Percentiles rank a stretch among this genome's conserved stretches.
These are phyloP conservation scores for Luffa aegyptiaca DNA, from an alignment of 306 rosid species.

Conservation along the genomic window DNA sequence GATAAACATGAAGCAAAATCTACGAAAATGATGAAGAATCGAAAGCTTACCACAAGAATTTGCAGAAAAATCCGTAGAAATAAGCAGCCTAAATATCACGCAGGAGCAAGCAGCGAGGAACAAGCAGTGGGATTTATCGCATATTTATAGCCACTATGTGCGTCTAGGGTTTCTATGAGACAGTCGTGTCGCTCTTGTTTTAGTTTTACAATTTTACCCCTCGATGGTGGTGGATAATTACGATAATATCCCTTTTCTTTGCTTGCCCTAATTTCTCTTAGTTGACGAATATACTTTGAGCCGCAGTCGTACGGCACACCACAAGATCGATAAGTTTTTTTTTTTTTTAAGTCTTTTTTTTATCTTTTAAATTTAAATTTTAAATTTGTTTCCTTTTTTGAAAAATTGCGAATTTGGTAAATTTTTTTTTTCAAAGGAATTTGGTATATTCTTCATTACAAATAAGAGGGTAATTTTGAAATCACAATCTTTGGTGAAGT, in stretches of 20 bases:
- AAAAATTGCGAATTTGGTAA: not conserved
- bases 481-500: too few relatives aligned
- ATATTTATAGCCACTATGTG: constrained; percentile 5
- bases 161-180: constrained; percentile 7
- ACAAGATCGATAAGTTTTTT: not conserved
- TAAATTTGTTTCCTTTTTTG: not conserved
- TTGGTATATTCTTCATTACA: too few relatives aligned
- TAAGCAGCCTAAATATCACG: constrained; percentile 1
- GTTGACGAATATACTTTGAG: not conserved
- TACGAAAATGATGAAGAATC: not conserved
- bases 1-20: not conserved
- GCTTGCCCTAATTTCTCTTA: not conserved
- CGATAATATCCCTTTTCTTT: not conserved
- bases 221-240: not conserved
- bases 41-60: not conserved
- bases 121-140: not conserved
- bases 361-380: not conserved
- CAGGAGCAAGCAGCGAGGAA: constrained; percentile 1
- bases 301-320: not conserved
- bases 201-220: not conserved
- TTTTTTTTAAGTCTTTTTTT: not conserved
- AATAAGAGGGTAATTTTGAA: too few relatives aligned
- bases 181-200: not conserved
- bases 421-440: too few relatives aligned
- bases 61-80: not conserved